A percentile compares a stretch with the other conserved stretches of the same genome.
Conservation (phyloP, 192 early-diverging fungal genomes). For the Coemansia sp. region DNA sequence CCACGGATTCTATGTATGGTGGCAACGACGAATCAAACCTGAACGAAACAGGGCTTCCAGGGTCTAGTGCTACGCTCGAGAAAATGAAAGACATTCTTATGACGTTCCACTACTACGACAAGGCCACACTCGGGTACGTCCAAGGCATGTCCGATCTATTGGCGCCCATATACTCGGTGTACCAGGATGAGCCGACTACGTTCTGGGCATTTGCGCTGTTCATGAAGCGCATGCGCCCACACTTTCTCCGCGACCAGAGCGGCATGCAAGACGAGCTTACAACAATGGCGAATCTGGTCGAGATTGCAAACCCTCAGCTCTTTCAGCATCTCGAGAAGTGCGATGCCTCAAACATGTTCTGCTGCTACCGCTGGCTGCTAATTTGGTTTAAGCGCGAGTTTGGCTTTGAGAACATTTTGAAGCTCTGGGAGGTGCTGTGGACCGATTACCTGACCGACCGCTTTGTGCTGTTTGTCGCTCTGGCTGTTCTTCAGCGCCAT, state of each 20-base stretch:
- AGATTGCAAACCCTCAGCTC: constrained; percentile 83
- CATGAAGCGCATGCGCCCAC: constrained; percentile 89
- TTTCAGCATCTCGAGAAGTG: constrained; percentile 75
- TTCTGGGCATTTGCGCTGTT: constrained; percentile 92
- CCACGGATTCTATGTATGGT: constrained; percentile 63
- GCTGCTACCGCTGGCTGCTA: constrained; percentile 97
- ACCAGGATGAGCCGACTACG: constrained; percentile 83
- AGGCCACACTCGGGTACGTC: constrained; percentile 73
- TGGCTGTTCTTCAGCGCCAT: constrained; percentile 92
- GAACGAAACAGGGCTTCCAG: constrained; percentile 46
- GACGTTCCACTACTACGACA: constrained; percentile 87
- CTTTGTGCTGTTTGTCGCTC: constrained; percentile 91
- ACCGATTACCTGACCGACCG: constrained; percentile 71
- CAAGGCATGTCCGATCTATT: constrained; percentile 98
- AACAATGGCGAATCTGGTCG: constrained; percentile 77
- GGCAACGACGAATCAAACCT: constrained; percentile 43
- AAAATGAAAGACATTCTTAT: constrained; percentile 88
- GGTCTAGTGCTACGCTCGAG: constrained; percentile 77
- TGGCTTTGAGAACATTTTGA: constrained; percentile 75
- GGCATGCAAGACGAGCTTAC: constrained; percentile 91
- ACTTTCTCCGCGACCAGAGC: constrained; percentile 90
- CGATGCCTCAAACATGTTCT: constrained; percentile 92
- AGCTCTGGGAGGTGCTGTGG: constrained; percentile 89
- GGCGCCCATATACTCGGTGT: constrained; percentile 84
- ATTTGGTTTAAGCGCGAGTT: constrained; percentile 99